Percentiles rank a stretch among this genome's conserved stretches.
phyloP scores from a whole-genome alignment of 1,284 basidiomycete genomes.

The Cutaneotrichosporon sp. region DNA sequence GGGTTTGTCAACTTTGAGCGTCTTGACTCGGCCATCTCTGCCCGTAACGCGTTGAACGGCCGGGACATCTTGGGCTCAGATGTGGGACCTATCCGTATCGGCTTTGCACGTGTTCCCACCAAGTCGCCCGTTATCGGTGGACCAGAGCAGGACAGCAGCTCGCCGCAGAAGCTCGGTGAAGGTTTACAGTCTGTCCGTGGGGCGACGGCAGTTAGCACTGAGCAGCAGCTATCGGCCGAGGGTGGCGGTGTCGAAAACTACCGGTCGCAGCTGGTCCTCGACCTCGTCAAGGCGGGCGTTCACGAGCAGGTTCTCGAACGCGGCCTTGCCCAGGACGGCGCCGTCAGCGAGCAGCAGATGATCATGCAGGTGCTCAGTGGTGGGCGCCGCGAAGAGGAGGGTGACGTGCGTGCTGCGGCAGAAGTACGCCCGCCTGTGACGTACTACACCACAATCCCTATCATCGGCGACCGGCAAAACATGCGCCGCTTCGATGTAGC shows the following conservation, averaged over 20 bases:
- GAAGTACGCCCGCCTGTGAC: slow-evolving; percentile 46
- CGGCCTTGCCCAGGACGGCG: slow-evolving; percentile 51
- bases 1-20: slow-evolving; percentile 88
- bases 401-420: slow-evolving; percentile 72
- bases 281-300: slow-evolving; percentile 79
- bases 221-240: slow-evolving; percentile 71
- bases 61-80: slow-evolving; percentile 92
- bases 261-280: slow-evolving; percentile 80
- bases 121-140: slow-evolving; percentile 52
- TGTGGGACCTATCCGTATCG: slow-evolving; percentile 91
- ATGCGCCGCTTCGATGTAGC: slow-evolving; percentile 83
- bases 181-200: slow-evolving; percentile 65
- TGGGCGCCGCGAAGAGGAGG: slow-evolving; percentile 70
- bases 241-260: slow-evolving; percentile 90
- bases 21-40: slow-evolving; percentile 89
- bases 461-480: slow-evolving; percentile 73
- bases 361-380: slow-evolving; percentile 85
- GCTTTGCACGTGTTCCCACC: slow-evolving; percentile 91
- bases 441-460: slow-evolving; percentile 89
- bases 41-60: slow-evolving; percentile 89
- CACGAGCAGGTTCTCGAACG: slow-evolving; percentile 56
- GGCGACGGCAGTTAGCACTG: slow-evolving; percentile 76
- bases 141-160: slow-evolving; percentile 25
- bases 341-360: slow-evolving; percentile 86
- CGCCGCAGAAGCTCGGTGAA: slow-evolving; percentile 58